phyloP scores from a whole-genome alignment of 257 asterid species.

The Ligustrum vulgare region DNA sequence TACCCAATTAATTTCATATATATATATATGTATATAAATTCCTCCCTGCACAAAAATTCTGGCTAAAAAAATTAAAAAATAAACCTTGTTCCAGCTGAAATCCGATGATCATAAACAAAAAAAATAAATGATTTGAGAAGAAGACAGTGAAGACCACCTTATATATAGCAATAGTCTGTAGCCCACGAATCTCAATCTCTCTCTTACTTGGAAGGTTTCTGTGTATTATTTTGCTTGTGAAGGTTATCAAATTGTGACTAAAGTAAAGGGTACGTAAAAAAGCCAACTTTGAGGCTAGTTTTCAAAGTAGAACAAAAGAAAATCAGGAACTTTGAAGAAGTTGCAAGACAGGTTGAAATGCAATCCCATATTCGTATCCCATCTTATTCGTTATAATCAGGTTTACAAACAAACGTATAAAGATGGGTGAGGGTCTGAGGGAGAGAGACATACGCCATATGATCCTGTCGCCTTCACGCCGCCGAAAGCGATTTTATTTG shows the following conservation, averaged over 20 bases:
- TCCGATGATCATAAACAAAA: conserved; percentile 14
- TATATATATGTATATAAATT: not conserved
- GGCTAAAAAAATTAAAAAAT: not conserved
- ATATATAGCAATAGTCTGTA: conserved; percentile 13
- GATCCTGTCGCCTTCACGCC: no score
- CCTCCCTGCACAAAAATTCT: not conserved
- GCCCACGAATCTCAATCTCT: conserved; percentile 16
- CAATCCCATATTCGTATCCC: conserved; percentile 30
- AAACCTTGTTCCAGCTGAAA: conserved; percentile 20
- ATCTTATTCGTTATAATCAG: not conserved
- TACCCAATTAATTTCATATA: conserved; percentile 1
- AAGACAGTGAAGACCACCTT: conserved; percentile 28
- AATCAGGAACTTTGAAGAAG: conserved; percentile 24
- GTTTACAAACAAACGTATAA: not conserved
- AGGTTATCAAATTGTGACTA: not conserved
- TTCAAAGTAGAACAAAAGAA: not conserved
- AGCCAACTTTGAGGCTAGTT: not conserved
- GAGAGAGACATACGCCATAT: no score
- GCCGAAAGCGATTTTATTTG: no score
- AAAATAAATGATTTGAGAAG: not conserved
- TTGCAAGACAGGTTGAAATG: conserved; percentile 23
- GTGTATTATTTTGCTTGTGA: not conserved
- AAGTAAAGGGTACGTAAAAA: not conserved
- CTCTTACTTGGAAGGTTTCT: not conserved
- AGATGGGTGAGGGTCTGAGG: no score